These are phyloP conservation scores for Bidens hawaiensis DNA, from an alignment of 140 eudicot species.

Conservation along the genomic window DNA sequence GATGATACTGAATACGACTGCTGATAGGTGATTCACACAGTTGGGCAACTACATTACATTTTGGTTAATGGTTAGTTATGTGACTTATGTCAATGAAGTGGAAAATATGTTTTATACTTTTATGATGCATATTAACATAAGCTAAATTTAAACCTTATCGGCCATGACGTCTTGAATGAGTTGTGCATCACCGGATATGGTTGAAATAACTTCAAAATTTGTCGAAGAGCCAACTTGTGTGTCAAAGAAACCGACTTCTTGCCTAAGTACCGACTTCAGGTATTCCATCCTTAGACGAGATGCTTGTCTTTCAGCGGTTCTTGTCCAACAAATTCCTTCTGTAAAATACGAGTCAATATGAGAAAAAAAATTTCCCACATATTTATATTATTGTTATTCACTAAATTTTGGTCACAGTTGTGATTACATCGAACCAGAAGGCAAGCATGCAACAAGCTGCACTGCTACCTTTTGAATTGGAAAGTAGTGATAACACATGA, in stretches of 20 bases:
- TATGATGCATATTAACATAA: too few relatives aligned
- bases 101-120: too few relatives aligned
- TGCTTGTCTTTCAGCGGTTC: slow-evolving; percentile 84
- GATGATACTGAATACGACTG: slow-evolving; percentile 37
- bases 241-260: slow-evolving; percentile 79
- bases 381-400: too few relatives aligned
- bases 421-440: too few relatives aligned
- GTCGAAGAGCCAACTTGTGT: slow-evolving; percentile 63
- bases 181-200: slow-evolving; percentile 75
- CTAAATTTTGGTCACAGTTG: too few relatives aligned
- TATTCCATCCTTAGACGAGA: slow-evolving; percentile 71
- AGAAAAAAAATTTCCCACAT: too few relatives aligned
- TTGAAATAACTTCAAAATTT: slow-evolving; percentile 59
- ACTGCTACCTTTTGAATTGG: too few relatives aligned
- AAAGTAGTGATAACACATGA: too few relatives aligned
- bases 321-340: slow-evolving; percentile 87
- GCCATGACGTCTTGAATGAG: slow-evolving; percentile 78
- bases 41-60: slow-evolving; percentile 56
- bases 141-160: slow-evolving; percentile 54
- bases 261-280: slow-evolving; percentile 68
- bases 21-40: slow-evolving; percentile 47
- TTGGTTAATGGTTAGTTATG: neutral
- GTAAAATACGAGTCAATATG: slow-evolving; percentile 18
- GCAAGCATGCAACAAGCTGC: too few relatives aligned
- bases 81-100: neutral